Conservation (phyloP, 139 green algal genomes). For the Tetradesmus lagerheimii region DNA sequence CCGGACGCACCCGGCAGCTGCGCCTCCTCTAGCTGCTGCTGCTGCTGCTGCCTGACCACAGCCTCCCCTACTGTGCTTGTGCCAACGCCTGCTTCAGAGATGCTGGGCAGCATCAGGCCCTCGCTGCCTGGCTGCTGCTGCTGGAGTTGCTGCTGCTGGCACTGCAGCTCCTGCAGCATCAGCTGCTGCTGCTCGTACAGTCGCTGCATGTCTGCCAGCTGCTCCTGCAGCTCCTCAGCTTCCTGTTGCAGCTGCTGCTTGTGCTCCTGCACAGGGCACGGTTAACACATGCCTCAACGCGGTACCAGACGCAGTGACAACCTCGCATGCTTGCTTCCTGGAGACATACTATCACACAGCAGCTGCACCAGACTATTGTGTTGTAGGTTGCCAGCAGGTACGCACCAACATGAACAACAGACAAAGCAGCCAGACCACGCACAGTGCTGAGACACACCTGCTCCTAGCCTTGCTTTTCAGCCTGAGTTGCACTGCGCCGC, state of each 20-base stretch:
- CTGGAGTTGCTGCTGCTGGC: conserved; percentile 17
- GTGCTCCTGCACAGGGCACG: conserved; percentile 8
- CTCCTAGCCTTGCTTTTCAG: not conserved
- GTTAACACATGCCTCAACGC: not conserved
- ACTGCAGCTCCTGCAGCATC: not conserved
- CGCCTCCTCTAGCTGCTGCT: not conserved
- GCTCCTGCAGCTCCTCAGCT: conserved; percentile 1
- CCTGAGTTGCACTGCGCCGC: not conserved
- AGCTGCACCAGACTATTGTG: no score
- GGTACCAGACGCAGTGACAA: no score
- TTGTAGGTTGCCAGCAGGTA: no score
- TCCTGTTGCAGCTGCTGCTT: conserved; percentile 35
- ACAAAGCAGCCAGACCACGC: not conserved
- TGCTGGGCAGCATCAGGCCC: not conserved
- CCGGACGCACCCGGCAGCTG: not conserved
- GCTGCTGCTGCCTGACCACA: not conserved
- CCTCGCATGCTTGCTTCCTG: no score
- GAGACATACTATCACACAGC: not conserved
- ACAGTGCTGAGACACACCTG: no score
- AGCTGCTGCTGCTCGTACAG: conserved; percentile 11
- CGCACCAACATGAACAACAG: not conserved
- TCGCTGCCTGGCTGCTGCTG: not conserved
- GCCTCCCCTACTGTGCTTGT: not conserved
- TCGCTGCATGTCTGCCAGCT: conserved; percentile 15
- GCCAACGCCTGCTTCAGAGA: no score